Evolutionary conservation across 257 asterid species (phyloP).

Genomic region (Petrea volubilis): DNA sequence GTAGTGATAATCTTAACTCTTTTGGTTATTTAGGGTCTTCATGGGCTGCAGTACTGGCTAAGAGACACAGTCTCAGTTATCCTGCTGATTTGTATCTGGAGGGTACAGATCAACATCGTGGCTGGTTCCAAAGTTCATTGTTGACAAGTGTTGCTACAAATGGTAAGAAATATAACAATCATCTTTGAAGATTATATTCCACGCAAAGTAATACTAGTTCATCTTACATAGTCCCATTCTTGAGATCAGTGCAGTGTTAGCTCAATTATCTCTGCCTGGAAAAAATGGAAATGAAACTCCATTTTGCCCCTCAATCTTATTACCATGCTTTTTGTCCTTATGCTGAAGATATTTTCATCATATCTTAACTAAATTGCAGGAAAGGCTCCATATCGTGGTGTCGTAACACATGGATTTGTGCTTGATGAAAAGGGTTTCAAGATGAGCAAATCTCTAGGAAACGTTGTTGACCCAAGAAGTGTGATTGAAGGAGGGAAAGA

Average conservation of each 20-base stretch:
- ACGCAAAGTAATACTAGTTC: neutral
- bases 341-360: constrained; percentile 10
- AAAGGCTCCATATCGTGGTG: constrained; percentile 86
- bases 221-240: neutral
- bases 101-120: constrained; percentile 99
- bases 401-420: constrained; percentile 94
- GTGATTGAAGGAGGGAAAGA: constrained; percentile 93
- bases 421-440: constrained; percentile 93
- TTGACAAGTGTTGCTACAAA: constrained; percentile 90
- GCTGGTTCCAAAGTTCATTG: constrained; percentile 98
- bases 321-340: neutral
- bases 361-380: constrained; percentile 50
- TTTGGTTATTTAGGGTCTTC: constrained; percentile 72
- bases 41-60: constrained; percentile 96
- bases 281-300: too few relatives aligned
- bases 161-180: constrained; percentile 45
- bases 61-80: constrained; percentile 70
- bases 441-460: constrained; percentile 98
- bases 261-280: neutral
- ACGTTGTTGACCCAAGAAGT: constrained; percentile 88
- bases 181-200: neutral
- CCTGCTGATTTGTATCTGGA: constrained; percentile 98
- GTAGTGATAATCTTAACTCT: constrained; percentile 1
- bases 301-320: too few relatives aligned
- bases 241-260: too few relatives aligned